Conservation (phyloP, 768 basidiomycete genomes). For the Boletus pseudopeckii region DNA sequence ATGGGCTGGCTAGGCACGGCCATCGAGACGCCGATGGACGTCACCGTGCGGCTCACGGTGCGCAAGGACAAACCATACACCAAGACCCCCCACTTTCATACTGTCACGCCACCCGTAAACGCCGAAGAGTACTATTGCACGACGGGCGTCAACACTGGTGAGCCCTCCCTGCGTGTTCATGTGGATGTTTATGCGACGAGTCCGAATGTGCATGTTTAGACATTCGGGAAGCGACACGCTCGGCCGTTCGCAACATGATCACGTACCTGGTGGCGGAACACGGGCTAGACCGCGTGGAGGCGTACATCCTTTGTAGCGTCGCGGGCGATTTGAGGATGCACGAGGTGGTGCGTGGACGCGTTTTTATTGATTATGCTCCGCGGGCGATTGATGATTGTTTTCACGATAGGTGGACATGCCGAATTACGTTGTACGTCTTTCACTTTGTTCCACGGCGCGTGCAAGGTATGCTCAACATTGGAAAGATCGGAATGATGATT, state of each 20-base stretch:
- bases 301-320: constrained; percentile 62
- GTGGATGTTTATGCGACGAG: background rate
- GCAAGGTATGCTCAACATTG: background rate
- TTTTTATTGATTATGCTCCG: background rate
- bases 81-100: constrained; percentile 54
- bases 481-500: constrained; percentile 57
- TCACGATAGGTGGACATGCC: constrained; percentile 56
- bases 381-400: background rate
- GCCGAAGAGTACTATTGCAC: constrained; percentile 50
- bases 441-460: background rate
- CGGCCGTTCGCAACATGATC: constrained; percentile 59
- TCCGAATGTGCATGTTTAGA: constrained; percentile 27
- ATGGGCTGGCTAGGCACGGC: constrained; percentile 44
- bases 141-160: constrained; percentile 51
- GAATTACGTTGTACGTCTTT: constrained; percentile 51
- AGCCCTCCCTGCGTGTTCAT: background rate
- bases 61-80: constrained; percentile 55
- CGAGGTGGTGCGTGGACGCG: constrained; percentile 44
- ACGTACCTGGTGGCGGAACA: constrained; percentile 44
- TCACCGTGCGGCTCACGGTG: constrained; percentile 52
- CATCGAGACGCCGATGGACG: constrained; percentile 61
- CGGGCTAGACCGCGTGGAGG: constrained; percentile 42
- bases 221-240: constrained; percentile 51
- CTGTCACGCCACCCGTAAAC: constrained; percentile 17
- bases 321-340: constrained; percentile 58